Evolutionary conservation across 352 stramenopile species (phyloP).

Genomic region (Phytophthora gonapodyides): DNA sequence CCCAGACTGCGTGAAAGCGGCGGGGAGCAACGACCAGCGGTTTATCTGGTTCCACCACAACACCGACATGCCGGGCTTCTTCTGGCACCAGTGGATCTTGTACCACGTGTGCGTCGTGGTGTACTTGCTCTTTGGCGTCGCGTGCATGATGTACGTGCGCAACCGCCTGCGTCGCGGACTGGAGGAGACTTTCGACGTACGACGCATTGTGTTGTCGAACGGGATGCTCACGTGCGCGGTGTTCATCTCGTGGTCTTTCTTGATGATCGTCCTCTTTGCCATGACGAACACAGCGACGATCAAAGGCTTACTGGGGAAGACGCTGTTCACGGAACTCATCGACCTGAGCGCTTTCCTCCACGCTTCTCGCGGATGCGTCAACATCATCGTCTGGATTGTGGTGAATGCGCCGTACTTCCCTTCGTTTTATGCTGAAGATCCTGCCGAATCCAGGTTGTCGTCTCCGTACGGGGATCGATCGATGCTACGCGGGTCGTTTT

Average conservation of each 20-base stretch:
- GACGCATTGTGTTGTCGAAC: slow-evolving; percentile 74
- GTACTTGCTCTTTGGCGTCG: slow-evolving; percentile 75
- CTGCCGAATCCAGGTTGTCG: slow-evolving; percentile 10
- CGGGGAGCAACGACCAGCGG: slow-evolving; percentile 38
- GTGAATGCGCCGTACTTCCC: slow-evolving; percentile 72
- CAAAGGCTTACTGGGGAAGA: slow-evolving; percentile 43
- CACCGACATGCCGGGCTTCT: slow-evolving; percentile 74
- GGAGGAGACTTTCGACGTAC: slow-evolving; percentile 87
- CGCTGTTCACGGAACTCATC: slow-evolving; percentile 62
- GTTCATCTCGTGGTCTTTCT: slow-evolving; percentile 86
- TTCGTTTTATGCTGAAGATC: slow-evolving; percentile 36
- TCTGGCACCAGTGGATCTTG: slow-evolving; percentile 82
- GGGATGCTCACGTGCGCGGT: slow-evolving; percentile 81
- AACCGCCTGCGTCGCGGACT: slow-evolving; percentile 72
- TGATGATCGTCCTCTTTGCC: slow-evolving; percentile 72
- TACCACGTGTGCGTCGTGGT: slow-evolving; percentile 83
- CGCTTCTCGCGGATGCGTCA: slow-evolving; percentile 73
- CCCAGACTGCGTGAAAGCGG: slow-evolving; percentile 29
- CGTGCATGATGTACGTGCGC: slow-evolving; percentile 80
- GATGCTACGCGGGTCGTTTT: slow-evolving; percentile 22
- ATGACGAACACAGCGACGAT: slow-evolving; percentile 54
- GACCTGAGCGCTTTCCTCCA: slow-evolving; percentile 82
- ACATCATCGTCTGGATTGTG: slow-evolving; percentile 88
- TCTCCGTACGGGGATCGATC: slow-evolving; percentile 19
- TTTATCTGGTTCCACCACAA: slow-evolving; percentile 90